These are phyloP conservation scores for Heliocybe sulcata DNA, from an alignment of 1,284 basidiomycete species.

Conservation along the genomic window DNA sequence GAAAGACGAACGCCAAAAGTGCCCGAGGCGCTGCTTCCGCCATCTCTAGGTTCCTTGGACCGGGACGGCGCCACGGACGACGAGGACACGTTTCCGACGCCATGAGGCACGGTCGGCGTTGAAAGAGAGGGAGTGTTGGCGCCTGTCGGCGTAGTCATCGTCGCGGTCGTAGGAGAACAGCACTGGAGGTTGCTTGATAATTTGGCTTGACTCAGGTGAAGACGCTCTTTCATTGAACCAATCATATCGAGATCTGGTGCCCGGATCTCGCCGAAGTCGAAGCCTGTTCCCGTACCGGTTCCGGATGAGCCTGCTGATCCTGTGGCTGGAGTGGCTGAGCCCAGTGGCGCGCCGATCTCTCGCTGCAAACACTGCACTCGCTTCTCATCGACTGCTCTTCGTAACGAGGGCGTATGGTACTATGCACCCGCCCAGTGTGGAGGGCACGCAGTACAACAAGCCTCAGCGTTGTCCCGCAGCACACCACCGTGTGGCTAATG, in stretches of 20 bases:
- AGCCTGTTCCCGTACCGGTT: background rate
- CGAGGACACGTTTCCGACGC: constrained; percentile 24
- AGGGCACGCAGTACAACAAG: background rate
- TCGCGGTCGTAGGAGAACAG: background rate
- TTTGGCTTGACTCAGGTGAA: background rate
- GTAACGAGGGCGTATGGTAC: too few relatives aligned
- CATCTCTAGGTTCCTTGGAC: constrained; percentile 43
- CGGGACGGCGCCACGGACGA: constrained; percentile 49
- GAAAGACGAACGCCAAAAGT: constrained; percentile 67
- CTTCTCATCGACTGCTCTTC: too few relatives aligned
- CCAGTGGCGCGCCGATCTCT: background rate
- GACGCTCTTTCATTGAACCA: background rate
- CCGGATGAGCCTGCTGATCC: background rate
- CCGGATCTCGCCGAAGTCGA: constrained; percentile 1
- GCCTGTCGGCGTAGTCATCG: constrained; percentile 21
- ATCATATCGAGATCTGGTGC: background rate
- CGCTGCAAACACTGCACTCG: background rate
- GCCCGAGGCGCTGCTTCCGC: constrained; percentile 60
- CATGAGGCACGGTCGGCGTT: constrained; percentile 14
- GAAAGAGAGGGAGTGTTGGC: constrained; percentile 13
- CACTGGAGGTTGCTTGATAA: background rate
- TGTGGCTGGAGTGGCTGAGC: background rate
- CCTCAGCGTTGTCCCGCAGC: background rate
- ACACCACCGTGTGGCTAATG: background rate
- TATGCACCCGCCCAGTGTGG: too few relatives aligned